Percentiles rank a stretch among this genome's conserved stretches.
Evolutionary conservation across 2,329 filamentous ascomycete genomes (phyloP).

Genomic region (Podosphaera aphanis): DNA sequence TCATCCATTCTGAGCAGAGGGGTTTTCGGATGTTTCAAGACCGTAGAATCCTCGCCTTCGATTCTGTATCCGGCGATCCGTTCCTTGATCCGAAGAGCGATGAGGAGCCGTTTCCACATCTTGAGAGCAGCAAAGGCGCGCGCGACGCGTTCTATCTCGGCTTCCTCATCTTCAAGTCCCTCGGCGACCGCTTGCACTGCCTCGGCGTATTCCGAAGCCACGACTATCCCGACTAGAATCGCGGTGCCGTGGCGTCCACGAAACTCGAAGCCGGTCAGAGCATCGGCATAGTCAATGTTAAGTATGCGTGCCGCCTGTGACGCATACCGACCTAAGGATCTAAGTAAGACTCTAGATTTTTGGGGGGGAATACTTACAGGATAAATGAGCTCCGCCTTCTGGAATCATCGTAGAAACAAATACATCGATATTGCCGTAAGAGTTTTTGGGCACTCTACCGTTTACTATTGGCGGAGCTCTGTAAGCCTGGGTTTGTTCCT

Average conservation of each 20-base stretch:
- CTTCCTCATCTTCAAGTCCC: conserved; percentile 41
- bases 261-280: conserved; percentile 77
- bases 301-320: conserved; percentile 50
- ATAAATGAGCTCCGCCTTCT: conserved; percentile 52
- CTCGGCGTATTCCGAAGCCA: conserved; percentile 47
- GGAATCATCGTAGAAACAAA: conserved; percentile 88
- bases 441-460: conserved; percentile 67
- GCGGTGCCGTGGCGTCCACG: conserved; percentile 69
- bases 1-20: too few species aligned
- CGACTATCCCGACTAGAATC: conserved; percentile 53
- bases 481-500: conserved; percentile 49
- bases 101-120: conserved; percentile 55
- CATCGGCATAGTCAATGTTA: conserved; percentile 68
- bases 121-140: conserved; percentile 36
- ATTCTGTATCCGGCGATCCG: too few species aligned
- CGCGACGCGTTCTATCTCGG: conserved; percentile 38
- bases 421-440: conserved; percentile 81
- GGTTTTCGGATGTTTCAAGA: too few species aligned
- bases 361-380: conserved; percentile 19
- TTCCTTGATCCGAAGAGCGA: conserved; percentile 34
- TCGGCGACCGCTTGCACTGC: conserved; percentile 46
- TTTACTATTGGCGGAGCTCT: conserved; percentile 49
- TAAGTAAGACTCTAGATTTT: conserved; percentile 4
- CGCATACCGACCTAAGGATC: conserved; percentile 28
- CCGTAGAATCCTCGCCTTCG: too few species aligned